phyloP scores from a whole-genome alignment of 805 yeast species.

The Middelhovenomyces tepae region DNA sequence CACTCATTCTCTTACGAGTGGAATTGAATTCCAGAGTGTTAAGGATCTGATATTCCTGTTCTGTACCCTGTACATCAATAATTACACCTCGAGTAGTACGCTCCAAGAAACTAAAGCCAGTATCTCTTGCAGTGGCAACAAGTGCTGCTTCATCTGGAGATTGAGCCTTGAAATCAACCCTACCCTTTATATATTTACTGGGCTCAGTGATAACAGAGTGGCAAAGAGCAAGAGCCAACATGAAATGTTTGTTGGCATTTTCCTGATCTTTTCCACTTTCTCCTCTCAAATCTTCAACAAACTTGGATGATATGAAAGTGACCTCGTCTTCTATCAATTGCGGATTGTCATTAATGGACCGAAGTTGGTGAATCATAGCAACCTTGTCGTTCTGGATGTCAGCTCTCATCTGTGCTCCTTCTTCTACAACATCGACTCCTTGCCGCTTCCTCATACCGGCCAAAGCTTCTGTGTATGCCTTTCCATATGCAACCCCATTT shows the following conservation, averaged over 20 bases:
- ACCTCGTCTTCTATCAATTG: conserved; percentile 41
- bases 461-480: conserved; percentile 71
- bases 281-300: conserved; percentile 43
- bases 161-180: conserved; percentile 58
- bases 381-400: conserved; percentile 36
- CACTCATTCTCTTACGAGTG: conserved; percentile 72
- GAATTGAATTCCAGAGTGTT: conserved; percentile 59
- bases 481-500: conserved; percentile 58
- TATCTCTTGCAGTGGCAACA: conserved; percentile 65
- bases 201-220: conserved; percentile 65
- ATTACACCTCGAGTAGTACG: conserved; percentile 42
- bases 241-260: conserved; percentile 45
- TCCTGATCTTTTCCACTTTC: conserved; percentile 35
- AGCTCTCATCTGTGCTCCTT: conserved; percentile 34
- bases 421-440: conserved; percentile 40
- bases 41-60: conserved; percentile 39
- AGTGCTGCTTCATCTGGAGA: conserved; percentile 80
- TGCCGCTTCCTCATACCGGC: conserved; percentile 60
- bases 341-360: conserved; percentile 32
- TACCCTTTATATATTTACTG: conserved; percentile 25
- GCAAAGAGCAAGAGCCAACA: conserved; percentile 60
- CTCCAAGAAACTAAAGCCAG: conserved; percentile 56
- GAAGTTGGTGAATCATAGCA: conserved; percentile 41
- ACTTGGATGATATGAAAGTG: conserved; percentile 53
- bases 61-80: conserved; percentile 37